Evolutionary conservation across 2,329 filamentous ascomycete species (phyloP), one percentile per base, ranked within the genome.

Genomic region (Trichoderma citrinoviride): DNA sequence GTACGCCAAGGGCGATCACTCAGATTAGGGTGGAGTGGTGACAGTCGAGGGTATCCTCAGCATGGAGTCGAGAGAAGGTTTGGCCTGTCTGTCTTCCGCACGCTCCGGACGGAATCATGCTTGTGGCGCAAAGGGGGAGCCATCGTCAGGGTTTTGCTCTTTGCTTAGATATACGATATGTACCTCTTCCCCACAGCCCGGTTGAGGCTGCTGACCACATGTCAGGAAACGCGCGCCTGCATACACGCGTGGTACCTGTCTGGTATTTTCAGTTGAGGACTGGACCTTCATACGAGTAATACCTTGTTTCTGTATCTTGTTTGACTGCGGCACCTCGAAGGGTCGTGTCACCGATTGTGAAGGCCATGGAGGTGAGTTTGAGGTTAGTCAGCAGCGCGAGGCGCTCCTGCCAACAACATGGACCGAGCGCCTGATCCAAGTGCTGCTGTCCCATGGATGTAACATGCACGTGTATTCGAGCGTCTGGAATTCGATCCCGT

Each of bases 1-100:
- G 33, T 15, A 29, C 46, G 57, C 57, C 57, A 61, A 61, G 33
- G 46, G 46, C 57, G 57, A 61, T 61, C 57, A 29, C 33, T 61
- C 43, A n/a, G 49, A 56, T 44, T 29, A 41, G 57, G 37, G 47
- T 53, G 57, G 57, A 61, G 37, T 52, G 46, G 47, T 61, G 57
- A 52, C 33, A 50, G 47, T 44, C 19, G 19, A 61, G 17, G 25
- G 37, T 25, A n/a, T 14, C 40, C 21, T 47, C 19, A 47, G 56
- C 41, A 60, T 40, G 54, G 54, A 33, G 40, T 23, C 25, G 29
- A 33, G 14, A 17, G 27, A 33, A 37, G 33, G 12, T 14, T 37
- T 37, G 33, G 33, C 12, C 33, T 37, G 40, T n/a, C n/a, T 3
- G 4, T 29, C 27, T 50, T 44, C 60, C 60, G 60, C 60, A 53